Conservation (phyloP, 176 grass and related monocot genomes). For the Tillandsia leiboldiana region DNA sequence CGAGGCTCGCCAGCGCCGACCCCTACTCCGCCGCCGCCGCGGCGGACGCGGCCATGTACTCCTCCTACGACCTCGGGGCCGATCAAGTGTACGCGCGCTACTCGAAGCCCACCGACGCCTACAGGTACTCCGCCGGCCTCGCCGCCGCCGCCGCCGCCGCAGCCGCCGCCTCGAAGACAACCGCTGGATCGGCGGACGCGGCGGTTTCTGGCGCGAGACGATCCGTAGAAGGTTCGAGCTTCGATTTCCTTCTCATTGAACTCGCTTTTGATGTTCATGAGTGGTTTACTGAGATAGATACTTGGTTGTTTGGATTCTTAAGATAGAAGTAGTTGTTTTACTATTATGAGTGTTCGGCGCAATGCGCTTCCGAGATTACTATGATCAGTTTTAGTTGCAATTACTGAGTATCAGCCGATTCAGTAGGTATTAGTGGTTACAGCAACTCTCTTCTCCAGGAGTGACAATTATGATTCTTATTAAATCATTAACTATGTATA, state of each 20-base stretch:
- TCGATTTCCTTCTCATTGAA: not conserved
- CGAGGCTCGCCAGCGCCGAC: not conserved
- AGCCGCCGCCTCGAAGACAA: constrained; percentile 3
- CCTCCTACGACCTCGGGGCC: constrained; percentile 32
- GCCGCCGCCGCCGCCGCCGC: not conserved
- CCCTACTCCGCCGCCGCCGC: not conserved
- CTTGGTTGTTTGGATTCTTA: too few relatives aligned
- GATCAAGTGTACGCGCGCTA: constrained; percentile 47
- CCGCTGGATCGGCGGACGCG: not conserved
- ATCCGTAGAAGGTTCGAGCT: constrained; percentile 48
- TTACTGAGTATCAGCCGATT: too few relatives aligned
- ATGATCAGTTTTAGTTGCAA: too few relatives aligned
- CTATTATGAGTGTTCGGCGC: too few relatives aligned
- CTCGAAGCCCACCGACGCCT: constrained; percentile 6
- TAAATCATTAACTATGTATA: not conserved
- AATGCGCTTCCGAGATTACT: too few relatives aligned
- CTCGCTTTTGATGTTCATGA: too few relatives aligned
- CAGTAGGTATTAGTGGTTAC: too few relatives aligned
- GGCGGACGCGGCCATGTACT: not conserved
- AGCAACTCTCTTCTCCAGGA: too few relatives aligned
- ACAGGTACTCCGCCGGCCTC: constrained; percentile 11
- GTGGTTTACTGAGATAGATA: too few relatives aligned
- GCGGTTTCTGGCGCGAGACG: constrained; percentile 31
- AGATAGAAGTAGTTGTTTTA: too few relatives aligned
- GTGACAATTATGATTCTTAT: not conserved